These are phyloP conservation scores for Chimonanthus praecox DNA, from an alignment of 164 flowering plant genomes.

Conservation along the genomic window DNA sequence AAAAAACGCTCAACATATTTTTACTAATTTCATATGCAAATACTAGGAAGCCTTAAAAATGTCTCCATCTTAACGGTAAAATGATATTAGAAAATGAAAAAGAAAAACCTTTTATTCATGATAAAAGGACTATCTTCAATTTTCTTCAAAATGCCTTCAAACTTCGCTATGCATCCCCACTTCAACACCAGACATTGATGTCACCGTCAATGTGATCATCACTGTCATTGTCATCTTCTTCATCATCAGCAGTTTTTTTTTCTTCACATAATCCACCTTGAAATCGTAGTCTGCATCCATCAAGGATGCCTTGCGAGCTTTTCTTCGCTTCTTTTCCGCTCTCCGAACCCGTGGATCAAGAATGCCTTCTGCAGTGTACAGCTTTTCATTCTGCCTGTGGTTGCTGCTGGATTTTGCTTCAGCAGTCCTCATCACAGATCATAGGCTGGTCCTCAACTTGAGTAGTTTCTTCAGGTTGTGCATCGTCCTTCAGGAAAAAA, in stretches of 20 bases:
- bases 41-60: too few species aligned
- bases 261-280: constrained; percentile 57
- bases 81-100: too few species aligned
- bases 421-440: constrained; percentile 35
- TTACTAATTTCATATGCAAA: too few species aligned
- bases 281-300: constrained; percentile 67
- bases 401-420: constrained; percentile 25
- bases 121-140: too few species aligned
- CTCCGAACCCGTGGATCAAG: constrained; percentile 56
- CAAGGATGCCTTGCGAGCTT: constrained; percentile 31
- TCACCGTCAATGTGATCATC: constrained; percentile 16
- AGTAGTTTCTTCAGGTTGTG: constrained; percentile 16
- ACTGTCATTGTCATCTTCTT: constrained; percentile 9
- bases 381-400: constrained; percentile 64
- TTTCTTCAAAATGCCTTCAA: not conserved
- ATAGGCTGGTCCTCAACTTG: constrained; percentile 42
- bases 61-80: too few species aligned
- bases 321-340: constrained; percentile 75
- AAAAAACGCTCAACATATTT: too few species aligned
- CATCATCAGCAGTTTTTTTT: constrained; percentile 18
- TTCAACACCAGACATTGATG: constrained; percentile 18
- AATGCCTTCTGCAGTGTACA: constrained; percentile 74
- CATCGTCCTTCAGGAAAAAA: constrained; percentile 28
- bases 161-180: constrained; percentile 7
- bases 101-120: too few species aligned